Evolutionary conservation across 2,329 filamentous ascomycete genomes (phyloP).

Genomic region (Penicillium sp.): DNA sequence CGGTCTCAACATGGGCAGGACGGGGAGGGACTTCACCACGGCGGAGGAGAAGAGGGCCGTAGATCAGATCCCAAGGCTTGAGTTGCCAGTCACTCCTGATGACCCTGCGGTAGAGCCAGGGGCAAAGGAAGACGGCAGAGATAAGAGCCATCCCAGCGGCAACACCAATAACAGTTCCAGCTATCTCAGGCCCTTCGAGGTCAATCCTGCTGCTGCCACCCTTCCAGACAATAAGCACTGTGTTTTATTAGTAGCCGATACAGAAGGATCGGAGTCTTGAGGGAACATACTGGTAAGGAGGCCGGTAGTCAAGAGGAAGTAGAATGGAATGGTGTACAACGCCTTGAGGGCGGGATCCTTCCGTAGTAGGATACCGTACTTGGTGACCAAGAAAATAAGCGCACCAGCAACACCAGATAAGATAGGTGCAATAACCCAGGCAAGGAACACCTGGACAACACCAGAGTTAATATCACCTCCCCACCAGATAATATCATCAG

Average conservation of each 20-base stretch:
- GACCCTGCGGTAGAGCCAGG: neutral
- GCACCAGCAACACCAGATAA: neutral
- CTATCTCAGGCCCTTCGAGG: neutral
- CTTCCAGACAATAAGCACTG: slow-evolving; percentile 2
- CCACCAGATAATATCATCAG: slow-evolving; percentile 1
- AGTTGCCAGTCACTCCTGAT: neutral
- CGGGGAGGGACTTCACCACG: neutral
- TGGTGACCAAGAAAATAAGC: neutral
- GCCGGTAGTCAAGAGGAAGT: neutral
- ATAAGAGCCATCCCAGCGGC: neutral
- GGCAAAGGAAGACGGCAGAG: neutral
- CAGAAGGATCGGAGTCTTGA: neutral
- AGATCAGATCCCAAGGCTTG: neutral
- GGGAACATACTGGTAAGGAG: neutral
- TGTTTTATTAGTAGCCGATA: neutral
- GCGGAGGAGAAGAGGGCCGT: neutral
- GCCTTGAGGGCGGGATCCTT: neutral
- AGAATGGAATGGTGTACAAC: neutral
- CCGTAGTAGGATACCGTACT: neutral
- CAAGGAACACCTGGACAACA: neutral
- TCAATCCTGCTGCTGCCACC: neutral
- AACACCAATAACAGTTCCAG: neutral
- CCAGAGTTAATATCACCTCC: slow-evolving; percentile 1
- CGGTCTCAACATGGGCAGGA: neutral
- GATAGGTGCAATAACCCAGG: neutral